Conservation (phyloP, 257 asterid species). For the Anisodus acutangulus region DNA sequence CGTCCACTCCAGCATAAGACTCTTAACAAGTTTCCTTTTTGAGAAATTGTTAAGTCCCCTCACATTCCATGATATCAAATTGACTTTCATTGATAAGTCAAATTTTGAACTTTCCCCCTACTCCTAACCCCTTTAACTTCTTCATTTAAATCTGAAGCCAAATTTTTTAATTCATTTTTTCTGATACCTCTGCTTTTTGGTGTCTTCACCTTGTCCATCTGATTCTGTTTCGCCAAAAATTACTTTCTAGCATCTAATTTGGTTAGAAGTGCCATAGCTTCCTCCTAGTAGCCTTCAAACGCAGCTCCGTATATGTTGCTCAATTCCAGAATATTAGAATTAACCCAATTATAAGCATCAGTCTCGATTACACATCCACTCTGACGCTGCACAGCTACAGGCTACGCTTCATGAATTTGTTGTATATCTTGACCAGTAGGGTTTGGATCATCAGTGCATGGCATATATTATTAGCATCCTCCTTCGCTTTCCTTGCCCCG, state of each 20-base stretch:
- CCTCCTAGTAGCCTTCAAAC: background rate
- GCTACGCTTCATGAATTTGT: too few species aligned
- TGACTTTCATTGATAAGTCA: background rate
- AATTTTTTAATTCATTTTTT: background rate
- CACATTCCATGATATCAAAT: background rate
- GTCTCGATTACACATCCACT: background rate
- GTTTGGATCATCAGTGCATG: too few species aligned
- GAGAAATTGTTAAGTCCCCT: too few species aligned
- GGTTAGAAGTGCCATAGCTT: background rate
- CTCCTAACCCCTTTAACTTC: background rate
- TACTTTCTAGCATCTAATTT: background rate
- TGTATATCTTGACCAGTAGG: too few species aligned
- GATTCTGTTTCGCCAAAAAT: background rate
- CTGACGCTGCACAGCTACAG: too few species aligned
- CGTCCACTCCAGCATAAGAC: too few species aligned
- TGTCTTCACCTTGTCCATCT: background rate
- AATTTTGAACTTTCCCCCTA: background rate
- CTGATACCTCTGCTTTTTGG: background rate
- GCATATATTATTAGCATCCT: too few species aligned
- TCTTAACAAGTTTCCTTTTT: too few species aligned
- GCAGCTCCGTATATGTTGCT: background rate
- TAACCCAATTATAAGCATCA: too few species aligned
- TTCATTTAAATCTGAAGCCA: background rate
- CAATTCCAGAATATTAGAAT: too few species aligned
- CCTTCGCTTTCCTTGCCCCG: too few species aligned